Evolutionary conservation across 345 rosid genomes (phyloP).

Genomic region (Hibiscus syriacus): DNA sequence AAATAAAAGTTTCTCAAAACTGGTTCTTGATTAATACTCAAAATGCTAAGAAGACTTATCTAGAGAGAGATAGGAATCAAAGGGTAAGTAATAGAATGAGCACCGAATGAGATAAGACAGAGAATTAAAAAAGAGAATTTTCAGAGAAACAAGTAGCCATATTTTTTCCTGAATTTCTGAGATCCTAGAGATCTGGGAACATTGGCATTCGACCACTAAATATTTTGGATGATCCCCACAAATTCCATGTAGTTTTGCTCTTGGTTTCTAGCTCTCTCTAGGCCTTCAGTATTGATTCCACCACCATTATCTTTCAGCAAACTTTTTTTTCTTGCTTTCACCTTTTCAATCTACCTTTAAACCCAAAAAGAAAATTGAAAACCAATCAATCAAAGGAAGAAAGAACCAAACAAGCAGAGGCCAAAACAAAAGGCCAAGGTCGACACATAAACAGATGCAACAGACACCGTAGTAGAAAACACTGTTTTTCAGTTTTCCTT

Average conservation of each 20-base stretch:
- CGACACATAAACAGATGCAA: no score
- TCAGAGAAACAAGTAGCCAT: constrained; percentile 40
- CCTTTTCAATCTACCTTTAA: not conserved
- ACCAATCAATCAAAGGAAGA: constrained; percentile 7
- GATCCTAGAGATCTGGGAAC: constrained; percentile 89
- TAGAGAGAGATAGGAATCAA: constrained; percentile 25
- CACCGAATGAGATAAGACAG: constrained; percentile 18
- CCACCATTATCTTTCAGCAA: constrained; percentile 23
- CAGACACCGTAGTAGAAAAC: no score
- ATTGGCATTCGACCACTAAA: constrained; percentile 13
- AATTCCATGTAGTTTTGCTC: constrained; percentile 33
- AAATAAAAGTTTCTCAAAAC: constrained; percentile 12
- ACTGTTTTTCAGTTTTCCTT: not conserved
- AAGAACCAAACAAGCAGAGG: no score
- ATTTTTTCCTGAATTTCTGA: constrained; percentile 47
- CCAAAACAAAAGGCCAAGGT: no score
- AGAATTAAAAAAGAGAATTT: constrained; percentile 31
- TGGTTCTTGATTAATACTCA: constrained; percentile 21
- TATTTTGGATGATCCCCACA: constrained; percentile 35
- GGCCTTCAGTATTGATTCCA: constrained; percentile 19
- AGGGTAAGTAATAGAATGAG: constrained; percentile 20
- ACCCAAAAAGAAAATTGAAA: not conserved
- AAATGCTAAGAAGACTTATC: constrained; percentile 21
- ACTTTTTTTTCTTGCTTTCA: not conserved
- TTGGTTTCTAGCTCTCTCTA: constrained; percentile 14